phyloP scores from a whole-genome alignment of 805 yeast species.

The Zygotorulaspora florentina region DNA sequence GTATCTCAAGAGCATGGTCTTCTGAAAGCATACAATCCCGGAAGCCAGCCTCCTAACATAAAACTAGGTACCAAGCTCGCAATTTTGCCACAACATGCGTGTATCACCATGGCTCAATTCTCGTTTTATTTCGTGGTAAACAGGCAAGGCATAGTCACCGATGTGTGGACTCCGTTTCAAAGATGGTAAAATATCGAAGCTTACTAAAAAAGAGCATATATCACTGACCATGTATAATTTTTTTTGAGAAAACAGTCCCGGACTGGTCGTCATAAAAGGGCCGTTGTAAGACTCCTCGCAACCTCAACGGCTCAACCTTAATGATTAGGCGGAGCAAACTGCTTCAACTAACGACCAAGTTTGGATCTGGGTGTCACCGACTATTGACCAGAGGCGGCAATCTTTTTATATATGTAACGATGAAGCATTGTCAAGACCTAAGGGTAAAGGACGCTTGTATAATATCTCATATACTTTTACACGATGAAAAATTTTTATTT shows the following conservation, averaged over 20 bases:
- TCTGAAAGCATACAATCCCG: slow-evolving; percentile 42
- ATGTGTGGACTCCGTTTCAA: slow-evolving; percentile 62
- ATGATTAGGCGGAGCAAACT: too few relatives aligned
- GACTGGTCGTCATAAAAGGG: too few relatives aligned
- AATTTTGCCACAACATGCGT: slow-evolving; percentile 65
- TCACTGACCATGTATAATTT: too few relatives aligned
- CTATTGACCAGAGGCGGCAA: too few relatives aligned
- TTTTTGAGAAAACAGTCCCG: too few relatives aligned
- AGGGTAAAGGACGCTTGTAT: too few relatives aligned
- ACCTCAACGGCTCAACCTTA: too few relatives aligned
- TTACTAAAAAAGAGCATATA: too few relatives aligned
- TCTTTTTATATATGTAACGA: not conserved
- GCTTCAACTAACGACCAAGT: too few relatives aligned
- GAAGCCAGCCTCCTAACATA: slow-evolving; percentile 20
- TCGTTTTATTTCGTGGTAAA: slow-evolving; percentile 55
- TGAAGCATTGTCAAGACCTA: too few relatives aligned
- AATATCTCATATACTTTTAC: not conserved
- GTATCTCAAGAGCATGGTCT: slow-evolving; percentile 81
- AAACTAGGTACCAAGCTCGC: slow-evolving; percentile 47
- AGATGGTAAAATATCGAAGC: slow-evolving; percentile 37
- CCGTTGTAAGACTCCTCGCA: too few relatives aligned
- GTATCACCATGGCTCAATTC: slow-evolving; percentile 64
- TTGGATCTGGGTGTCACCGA: too few relatives aligned
- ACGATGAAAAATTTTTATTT: slow-evolving; percentile 14
- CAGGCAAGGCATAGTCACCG: slow-evolving; percentile 46